Evolutionary conservation across 495 filamentous ascomycete species (phyloP), one percentile per base, ranked within the genome.

Genomic region (Aspergillus homomorphus): DNA sequence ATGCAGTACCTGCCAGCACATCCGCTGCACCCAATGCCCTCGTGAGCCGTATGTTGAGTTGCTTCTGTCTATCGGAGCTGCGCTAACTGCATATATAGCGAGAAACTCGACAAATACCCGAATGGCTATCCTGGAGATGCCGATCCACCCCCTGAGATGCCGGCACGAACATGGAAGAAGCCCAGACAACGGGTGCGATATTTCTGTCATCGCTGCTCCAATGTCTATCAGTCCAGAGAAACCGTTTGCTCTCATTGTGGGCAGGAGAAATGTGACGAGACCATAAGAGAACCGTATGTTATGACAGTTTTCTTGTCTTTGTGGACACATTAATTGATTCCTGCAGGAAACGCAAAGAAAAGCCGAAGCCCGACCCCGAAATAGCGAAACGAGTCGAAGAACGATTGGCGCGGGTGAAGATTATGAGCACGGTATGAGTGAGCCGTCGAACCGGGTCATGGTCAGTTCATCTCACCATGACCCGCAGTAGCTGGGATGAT

Each of bases 21-120:
- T 80, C 23, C 87, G 90, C 41, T 96, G 92, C 82, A 88, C 84
- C 62, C 83, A 81, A 56, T 96, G 91, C 72, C 91, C 89, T 14
- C 77, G 91, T 43, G 86, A 90, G 57, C 90, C 91, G 87, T 91
- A 84, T 71, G 88, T 85, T 53, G 46, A 44, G 7, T 21, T 21
- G 1, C 6, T 18, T 14, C 28, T 14, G 6, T 12, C 23, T 23
- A 4, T 26, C 21, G 23, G 15, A 14, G 19, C 21, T 22, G 33
- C 51, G 30, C 55, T 51, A 48, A 54, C 45, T 41, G 7, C 4
- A 19, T 22, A 12, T 41, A 90, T 87, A 46, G 70, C 85, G 26
- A n/a, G n/a, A 90, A 89, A 69, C 81, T 82, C 54, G 75, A 88
- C 51, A 91, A 88, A 64, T 89, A 89, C 63, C 86, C 89, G 0